Base-by-base conservation (phyloP, 225 moss, liverwort and hornwort genomes). In the Antitrichia curtipendula region DNA sequence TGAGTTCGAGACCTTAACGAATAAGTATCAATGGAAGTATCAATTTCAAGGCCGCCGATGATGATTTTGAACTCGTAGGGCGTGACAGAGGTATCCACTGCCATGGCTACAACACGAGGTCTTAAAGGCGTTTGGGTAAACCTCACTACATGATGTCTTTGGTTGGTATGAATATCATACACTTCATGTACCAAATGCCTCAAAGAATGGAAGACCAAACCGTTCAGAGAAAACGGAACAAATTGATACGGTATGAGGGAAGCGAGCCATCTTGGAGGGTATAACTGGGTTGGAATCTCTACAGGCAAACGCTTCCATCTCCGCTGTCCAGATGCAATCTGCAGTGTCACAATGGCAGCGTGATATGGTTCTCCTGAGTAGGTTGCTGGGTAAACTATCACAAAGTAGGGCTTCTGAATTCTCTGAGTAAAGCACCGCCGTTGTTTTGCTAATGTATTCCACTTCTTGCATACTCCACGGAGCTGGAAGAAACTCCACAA, bases 1-100 rank as follows among this genome's bases (percentile, higher is more conserved):
- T 2, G 19, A 49, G 49, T 4, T 20, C 7, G 7, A 11, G 2
- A 12, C 2, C 7, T 0, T 7, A 12, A 12, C 19, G 8, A 32
- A 75, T 13, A 8, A 21, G 4, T 50, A 12, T 21, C 8, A 75
- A 75, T 20, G 21, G 21, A 21, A 21, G 50, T 75, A 22, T 8
- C 13, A 21, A 8, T 34, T 1, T 75, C 5, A 8, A 50, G 21
- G 50, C 75, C 5, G 21, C 21, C 21, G 8, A 12, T 21, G 34
- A 75, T 50, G 34, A 20, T 13, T 43, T 13, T 23, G 72, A 87
- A 40, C 31, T 50, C 1, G 34, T 47, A 69, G 10, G 79, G 59
- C 29, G 4, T 41, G 40, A 18, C 8, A 12, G 12, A 38, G 57
- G 69, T 40, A 27, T 58, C 25, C 7, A 58, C 40, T 57, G 8